A percentile compares a stretch with the other conserved stretches of the same genome.
These are phyloP conservation scores for Chaetomium olivaceum DNA, from an alignment of 2,329 filamentous ascomycete genomes.

Conservation along the genomic window DNA sequence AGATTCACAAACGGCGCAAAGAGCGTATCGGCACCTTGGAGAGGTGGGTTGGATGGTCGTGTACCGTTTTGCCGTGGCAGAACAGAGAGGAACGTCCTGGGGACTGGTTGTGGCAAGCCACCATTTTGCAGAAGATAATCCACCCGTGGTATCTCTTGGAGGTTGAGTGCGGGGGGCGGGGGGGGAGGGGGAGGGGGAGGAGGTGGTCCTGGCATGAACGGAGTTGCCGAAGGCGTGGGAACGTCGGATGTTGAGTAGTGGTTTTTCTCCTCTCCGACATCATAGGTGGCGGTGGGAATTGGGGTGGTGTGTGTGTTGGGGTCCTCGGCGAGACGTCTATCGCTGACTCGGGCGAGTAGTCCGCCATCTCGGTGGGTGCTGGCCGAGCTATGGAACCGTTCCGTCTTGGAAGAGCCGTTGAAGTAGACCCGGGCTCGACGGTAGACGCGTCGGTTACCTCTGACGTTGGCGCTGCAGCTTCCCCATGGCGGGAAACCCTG, in stretches of 20 bases:
- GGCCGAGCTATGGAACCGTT: conserved; percentile 32
- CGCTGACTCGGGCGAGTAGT: conserved; percentile 53
- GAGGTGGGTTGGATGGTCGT: conserved; percentile 62
- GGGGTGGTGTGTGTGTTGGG: conserved; percentile 56
- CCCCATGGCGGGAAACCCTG: conserved; percentile 15
- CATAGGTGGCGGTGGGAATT: conserved; percentile 49
- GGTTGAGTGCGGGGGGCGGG: conserved; percentile 72
- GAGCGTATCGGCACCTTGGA: conserved; percentile 68
- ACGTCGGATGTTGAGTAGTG: conserved; percentile 44
- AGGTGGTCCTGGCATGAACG: conserved; percentile 42
- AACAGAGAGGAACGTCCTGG: conserved; percentile 70
- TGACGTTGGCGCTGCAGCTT: conserved; percentile 17
- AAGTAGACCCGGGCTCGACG: conserved; percentile 26
- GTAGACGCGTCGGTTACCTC: conserved; percentile 32
- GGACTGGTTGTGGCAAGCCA: conserved; percentile 69
- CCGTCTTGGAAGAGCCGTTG: conserved; percentile 27
- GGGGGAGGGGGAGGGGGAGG: conserved; percentile 55
- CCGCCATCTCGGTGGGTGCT: conserved; percentile 45
- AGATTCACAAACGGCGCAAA: conserved; percentile 83
- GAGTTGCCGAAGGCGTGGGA: conserved; percentile 44
- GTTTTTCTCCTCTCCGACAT: conserved; percentile 46
- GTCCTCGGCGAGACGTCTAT: conserved; percentile 61
- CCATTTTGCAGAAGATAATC: conserved; percentile 92
- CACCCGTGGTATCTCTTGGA: conserved; percentile 74
- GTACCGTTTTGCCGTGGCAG: conserved; percentile 58